Base-by-base conservation (phyloP, 495 filamentous ascomycete species). In the Tuber umbilicatum region DNA sequence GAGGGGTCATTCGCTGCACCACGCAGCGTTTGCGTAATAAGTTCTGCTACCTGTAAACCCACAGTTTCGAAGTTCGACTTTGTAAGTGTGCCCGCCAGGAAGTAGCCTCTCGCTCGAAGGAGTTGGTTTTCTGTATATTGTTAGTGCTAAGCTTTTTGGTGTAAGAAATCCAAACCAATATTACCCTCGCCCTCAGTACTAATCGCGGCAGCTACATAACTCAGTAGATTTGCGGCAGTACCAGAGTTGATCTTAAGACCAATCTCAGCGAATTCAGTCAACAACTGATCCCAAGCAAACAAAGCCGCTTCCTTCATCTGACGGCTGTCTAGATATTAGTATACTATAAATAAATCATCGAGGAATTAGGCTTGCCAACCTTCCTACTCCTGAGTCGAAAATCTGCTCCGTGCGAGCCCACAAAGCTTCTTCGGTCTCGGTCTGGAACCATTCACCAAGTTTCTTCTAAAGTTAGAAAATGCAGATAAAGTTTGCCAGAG, bases 391-490 rank as follows among this genome's bases (percentile, higher is more conserved):
- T 19, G 70, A 73, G 50, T 79, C 72, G 47, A 81, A 81, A 41
- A 81, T 80, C 41, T 78, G 72, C 31, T 81, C 71, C 73, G 80
- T 81, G 50, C 70, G 76, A 60, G 76, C 80, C 76, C 77, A 81
- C 41, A 81, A 73, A 23, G 81, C 70, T 47, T 76, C 67, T 70
- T 80, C 75, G 2, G 81, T 82, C 70, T 76, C 75, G 55, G 86
- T 84, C 73, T 89, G 88, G 47, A 96, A 86, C 92, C 94, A 97
- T 83, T 97, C 94, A 37, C 91, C 93, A n/a, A 97, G 85, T 84
- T 97, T 97, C 82, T 77, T 35, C 39, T 19, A 14, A 73, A 70
- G 73, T 75, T 77, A 79, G 71, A 60, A 39, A 19, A 69, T 68
- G 35, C 3, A 27, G n/a, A 55, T 47, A 72, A 41, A 38, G 7